Conservation (phyloP, 2,329 filamentous ascomycete species). For the Blastomyces emzantsi region DNA sequence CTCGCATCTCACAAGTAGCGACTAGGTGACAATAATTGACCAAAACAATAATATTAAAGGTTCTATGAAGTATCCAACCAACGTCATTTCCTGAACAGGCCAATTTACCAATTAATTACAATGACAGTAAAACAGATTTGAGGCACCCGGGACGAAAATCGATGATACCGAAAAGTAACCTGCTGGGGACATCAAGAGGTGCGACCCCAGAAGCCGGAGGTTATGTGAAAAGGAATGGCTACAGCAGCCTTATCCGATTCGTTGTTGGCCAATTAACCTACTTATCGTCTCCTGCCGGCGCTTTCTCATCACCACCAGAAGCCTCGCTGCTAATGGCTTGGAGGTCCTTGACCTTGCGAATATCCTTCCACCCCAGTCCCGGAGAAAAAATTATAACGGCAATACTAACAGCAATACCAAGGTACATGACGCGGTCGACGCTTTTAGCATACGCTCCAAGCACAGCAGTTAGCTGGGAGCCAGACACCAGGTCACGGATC, state of each 20-base stretch:
- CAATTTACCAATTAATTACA: background rate
- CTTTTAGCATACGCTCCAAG: conserved; percentile 23
- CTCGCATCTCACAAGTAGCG: too few relatives aligned
- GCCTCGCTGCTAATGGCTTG: conserved; percentile 16
- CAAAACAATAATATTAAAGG: background rate
- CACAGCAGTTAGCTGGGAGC: conserved; percentile 20
- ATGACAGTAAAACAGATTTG: background rate
- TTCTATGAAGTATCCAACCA: background rate
- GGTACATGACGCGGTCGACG: conserved; percentile 25
- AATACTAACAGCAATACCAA: conserved; percentile 21
- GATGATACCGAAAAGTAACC: background rate
- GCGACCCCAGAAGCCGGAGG: background rate
- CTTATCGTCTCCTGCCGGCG: background rate
- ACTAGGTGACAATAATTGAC: too few relatives aligned
- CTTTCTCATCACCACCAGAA: conserved; percentile 11
- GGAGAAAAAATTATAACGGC: conserved; percentile 19
- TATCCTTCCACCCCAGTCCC: conserved; percentile 26
- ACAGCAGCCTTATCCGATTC: background rate
- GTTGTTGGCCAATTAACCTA: background rate
- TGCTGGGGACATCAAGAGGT: background rate
- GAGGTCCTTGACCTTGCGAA: conserved; percentile 22
- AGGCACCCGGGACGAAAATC: background rate
- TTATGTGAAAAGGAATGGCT: background rate
- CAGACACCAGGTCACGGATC: conserved; percentile 21
- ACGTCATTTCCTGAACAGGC: background rate